Conservation (phyloP, 2,329 filamentous ascomycete genomes). For the Nigrospora oryzae region DNA sequence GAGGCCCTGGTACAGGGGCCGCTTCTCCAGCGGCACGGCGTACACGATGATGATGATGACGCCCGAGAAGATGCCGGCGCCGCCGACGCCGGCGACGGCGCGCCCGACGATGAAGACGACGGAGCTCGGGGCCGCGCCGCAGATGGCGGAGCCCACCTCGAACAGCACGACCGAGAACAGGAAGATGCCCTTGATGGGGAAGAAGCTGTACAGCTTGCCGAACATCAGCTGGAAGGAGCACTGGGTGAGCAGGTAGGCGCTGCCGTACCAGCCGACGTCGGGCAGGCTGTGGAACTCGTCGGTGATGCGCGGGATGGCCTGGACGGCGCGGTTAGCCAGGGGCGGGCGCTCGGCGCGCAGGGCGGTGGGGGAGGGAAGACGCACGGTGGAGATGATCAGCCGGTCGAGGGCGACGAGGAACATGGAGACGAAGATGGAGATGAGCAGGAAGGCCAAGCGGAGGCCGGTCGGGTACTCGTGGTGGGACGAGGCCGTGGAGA, state of each 20-base stretch:
- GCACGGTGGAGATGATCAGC: constrained; percentile 23
- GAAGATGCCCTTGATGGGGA: constrained; percentile 23
- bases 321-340: background rate
- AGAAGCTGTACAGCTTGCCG: constrained; percentile 30
- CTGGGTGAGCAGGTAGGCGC: constrained; percentile 26
- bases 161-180: constrained; percentile 23
- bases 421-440: constrained; percentile 25
- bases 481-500: too few species aligned
- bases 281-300: constrained; percentile 26
- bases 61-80: constrained; percentile 28
- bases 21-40: constrained; percentile 21
- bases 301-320: constrained; percentile 28
- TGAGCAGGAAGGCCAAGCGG: constrained; percentile 21
- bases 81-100: constrained; percentile 28
- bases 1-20: constrained; percentile 24
- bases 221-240: constrained; percentile 30
- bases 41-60: constrained; percentile 23
- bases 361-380: background rate
- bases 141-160: constrained; percentile 29
- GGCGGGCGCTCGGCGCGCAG: too few species aligned
- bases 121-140: constrained; percentile 28
- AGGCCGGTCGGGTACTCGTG: constrained; percentile 23
- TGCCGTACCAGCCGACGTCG: constrained; percentile 30
- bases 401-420: constrained; percentile 30
- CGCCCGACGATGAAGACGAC: constrained; percentile 31